Conservation (phyloP, 805 yeast genomes). For the Ogataea pini region DNA sequence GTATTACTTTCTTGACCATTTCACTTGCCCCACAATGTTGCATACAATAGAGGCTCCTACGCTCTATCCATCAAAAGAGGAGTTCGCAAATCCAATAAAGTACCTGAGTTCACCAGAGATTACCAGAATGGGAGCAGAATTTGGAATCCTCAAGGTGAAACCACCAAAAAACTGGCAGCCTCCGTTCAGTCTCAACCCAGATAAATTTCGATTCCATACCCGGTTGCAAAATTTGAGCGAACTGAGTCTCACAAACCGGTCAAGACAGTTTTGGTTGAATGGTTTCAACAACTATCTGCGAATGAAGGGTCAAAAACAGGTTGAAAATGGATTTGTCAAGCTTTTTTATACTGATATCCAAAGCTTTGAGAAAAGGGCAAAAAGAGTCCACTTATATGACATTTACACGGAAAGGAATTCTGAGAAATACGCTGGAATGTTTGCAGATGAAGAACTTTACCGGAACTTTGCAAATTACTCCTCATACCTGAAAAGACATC, state of each 20-base stretch:
- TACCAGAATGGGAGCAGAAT: slow-evolving; percentile 43
- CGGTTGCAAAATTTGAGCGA: slow-evolving; percentile 68
- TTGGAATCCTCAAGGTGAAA: slow-evolving; percentile 52
- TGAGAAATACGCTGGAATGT: slow-evolving; percentile 6
- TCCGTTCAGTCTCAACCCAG: slow-evolving; percentile 53
- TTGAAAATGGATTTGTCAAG: slow-evolving; percentile 17
- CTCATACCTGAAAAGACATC: slow-evolving; percentile 18
- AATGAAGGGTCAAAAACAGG: slow-evolving; percentile 39
- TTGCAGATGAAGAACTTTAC: slow-evolving; percentile 16
- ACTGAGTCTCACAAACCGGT: slow-evolving; percentile 60
- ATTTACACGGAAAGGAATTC: slow-evolving; percentile 22
- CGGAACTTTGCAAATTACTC: slow-evolving; percentile 22
- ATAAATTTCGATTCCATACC: slow-evolving; percentile 62
- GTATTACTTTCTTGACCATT: too few relatives aligned
- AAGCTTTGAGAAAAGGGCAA: background rate
- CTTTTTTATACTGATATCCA: slow-evolving; percentile 8
- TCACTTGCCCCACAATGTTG: slow-evolving; percentile 18
- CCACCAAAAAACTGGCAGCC: slow-evolving; percentile 59
- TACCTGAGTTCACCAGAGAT: slow-evolving; percentile 46
- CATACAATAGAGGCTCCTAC: slow-evolving; percentile 45
- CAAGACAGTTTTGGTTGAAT: slow-evolving; percentile 59
- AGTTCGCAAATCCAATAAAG: slow-evolving; percentile 51
- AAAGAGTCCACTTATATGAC: slow-evolving; percentile 34
- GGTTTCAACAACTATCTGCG: slow-evolving; percentile 59
- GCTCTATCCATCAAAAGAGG: slow-evolving; percentile 43